Base-by-base conservation (phyloP, 495 filamentous ascomycete genomes). In the Saxispiralis lemnorum region DNA sequence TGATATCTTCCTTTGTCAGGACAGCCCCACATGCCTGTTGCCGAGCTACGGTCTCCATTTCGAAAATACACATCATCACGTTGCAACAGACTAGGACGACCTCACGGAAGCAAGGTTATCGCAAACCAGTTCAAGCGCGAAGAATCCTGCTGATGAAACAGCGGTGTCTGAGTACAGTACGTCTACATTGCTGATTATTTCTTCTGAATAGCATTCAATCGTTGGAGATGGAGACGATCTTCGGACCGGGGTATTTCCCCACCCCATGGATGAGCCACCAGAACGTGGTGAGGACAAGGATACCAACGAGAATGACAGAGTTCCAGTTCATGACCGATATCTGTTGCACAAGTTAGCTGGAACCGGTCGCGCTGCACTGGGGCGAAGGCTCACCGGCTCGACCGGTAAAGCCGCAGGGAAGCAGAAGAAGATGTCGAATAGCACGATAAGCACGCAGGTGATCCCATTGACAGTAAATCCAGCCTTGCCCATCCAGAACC, bases 401-500 rank as follows among this genome's bases (percentile, higher is more conserved):
- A 48, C 45, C 6, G 49, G 49, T 21, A 40, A 48, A 12, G 49
- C 55, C 39, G 56, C 61, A 28, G 60, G 81, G 55, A 86, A 84
- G 45, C 78, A 83, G 59, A 79, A 87, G 39, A 85, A 73, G 7
- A 80, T 65, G 41, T 78, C 69, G 56, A 83, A 87, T 17, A 74
- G 62, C 1, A 70, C 51, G 41, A 87, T 88, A 46, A 81, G 76
- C 20, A 72, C 48, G 31, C 78, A 68, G 7, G 75, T 60, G 4
- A 76, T 43, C 2, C 61, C 49, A 49, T 83, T 82, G 50, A 86
- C 60, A 0, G 61, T 44, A 39, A 63, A 78, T 0, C 81, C 84
- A 13, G 69, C 54, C 12, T 56, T 58, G 24, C 63, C 60, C 63
- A 93, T 73, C 55, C 68, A 73, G 60, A 88, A 93, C 4, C 70